Percentiles rank a stretch among this genome's conserved stretches.
These are phyloP conservation scores for Desmodesmus armatus DNA, from an alignment of 139 green algal species.

Conservation along the genomic window DNA sequence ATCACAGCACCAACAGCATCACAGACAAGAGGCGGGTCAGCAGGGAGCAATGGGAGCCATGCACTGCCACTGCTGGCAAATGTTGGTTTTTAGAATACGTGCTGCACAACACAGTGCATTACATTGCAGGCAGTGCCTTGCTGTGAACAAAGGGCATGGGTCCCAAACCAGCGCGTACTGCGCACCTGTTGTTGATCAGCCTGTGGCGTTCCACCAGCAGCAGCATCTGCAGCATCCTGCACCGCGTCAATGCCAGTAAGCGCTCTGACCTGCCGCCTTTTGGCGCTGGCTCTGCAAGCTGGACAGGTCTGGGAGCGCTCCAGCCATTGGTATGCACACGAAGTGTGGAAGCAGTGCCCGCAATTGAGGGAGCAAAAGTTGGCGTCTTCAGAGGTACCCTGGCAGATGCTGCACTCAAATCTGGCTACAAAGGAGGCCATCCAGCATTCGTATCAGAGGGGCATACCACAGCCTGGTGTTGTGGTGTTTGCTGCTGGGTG, in stretches of 20 bases:
- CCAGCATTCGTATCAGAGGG: not conserved
- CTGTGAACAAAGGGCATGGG: constrained; percentile 1
- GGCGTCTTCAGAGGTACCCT: not conserved
- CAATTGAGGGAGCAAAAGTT: not conserved
- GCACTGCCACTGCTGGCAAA: not conserved
- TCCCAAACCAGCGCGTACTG: no score
- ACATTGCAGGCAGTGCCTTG: not conserved
- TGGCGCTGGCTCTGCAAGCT: no score
- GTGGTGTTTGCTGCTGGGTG: not conserved
- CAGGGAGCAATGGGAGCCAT: not conserved
- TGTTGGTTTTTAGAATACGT: not conserved
- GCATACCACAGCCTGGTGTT: not conserved
- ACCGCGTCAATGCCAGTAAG: no score
- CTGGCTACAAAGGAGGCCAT: not conserved
- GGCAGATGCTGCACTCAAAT: constrained; percentile 9
- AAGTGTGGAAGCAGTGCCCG: not conserved
- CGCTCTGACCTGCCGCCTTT: no score
- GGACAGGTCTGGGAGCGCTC: no score
- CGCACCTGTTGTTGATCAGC: no score
- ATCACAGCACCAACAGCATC: not conserved
- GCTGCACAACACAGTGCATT: not conserved
- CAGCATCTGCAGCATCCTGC: no score
- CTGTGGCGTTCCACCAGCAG: no score
- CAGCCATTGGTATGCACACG: not conserved
- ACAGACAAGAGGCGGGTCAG: not conserved